Percentiles rank a stretch among this genome's conserved stretches.
Evolutionary conservation across 2,329 filamentous ascomycete species (phyloP).

Genomic region (Periconia macrospinosa): DNA sequence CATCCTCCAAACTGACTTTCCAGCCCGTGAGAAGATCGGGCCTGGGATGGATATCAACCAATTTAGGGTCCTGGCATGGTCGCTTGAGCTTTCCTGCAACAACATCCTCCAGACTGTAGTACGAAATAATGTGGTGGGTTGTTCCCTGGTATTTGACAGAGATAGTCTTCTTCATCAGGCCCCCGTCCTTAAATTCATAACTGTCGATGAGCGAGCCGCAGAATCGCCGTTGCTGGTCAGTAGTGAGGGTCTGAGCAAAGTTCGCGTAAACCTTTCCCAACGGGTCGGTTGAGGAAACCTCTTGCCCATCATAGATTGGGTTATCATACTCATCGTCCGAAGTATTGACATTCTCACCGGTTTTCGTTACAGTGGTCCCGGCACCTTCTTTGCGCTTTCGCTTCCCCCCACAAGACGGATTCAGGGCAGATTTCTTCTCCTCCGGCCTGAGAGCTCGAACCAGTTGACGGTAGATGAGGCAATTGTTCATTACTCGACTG

Average conservation of each 20-base stretch:
- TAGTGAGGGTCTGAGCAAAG: slow-evolving; percentile 43
- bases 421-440: slow-evolving; percentile 40
- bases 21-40: slow-evolving; percentile 38
- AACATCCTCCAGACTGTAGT: slow-evolving; percentile 84
- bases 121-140: slow-evolving; percentile 83
- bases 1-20: slow-evolving; percentile 43
- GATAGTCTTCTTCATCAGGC: slow-evolving; percentile 91
- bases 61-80: slow-evolving; percentile 37
- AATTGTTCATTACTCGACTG: slow-evolving; percentile 81
- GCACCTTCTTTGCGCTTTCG: slow-evolving; percentile 40
- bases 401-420: slow-evolving; percentile 39
- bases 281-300: slow-evolving; percentile 22
- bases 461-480: slow-evolving; percentile 82
- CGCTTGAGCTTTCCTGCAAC: slow-evolving; percentile 41
- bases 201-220: slow-evolving; percentile 87
- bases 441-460: slow-evolving; percentile 39
- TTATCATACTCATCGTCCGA: slow-evolving; percentile 41
- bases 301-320: slow-evolving; percentile 23
- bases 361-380: slow-evolving; percentile 28
- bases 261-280: slow-evolving; percentile 39
- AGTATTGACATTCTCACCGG: slow-evolving; percentile 30
- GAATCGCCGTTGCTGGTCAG: slow-evolving; percentile 60
- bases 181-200: slow-evolving; percentile 81
- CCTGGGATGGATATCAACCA: slow-evolving; percentile 37
- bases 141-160: slow-evolving; percentile 74